Base-by-base conservation (phyloP, 139 green algal genomes). In the Monoraphidium neglectum region DNA sequence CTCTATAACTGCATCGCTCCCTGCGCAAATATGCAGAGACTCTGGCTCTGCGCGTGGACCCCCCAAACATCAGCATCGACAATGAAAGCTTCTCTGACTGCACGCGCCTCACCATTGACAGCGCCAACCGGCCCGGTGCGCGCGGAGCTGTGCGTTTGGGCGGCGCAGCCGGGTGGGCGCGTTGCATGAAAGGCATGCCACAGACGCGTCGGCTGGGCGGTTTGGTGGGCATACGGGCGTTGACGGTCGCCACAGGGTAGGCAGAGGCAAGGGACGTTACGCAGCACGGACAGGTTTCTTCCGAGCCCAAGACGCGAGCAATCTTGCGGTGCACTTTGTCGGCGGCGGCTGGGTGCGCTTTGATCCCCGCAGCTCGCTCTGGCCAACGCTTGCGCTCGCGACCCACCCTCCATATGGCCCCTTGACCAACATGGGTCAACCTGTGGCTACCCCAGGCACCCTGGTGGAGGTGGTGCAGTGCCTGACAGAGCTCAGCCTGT, bases 401-500 rank as follows among this genome's bases (percentile, higher is more conserved):
- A n/a, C n/a, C n/a, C n/a, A n/a, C n/a, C n/a, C n/a, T n/a, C n/a
- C n/a, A n/a, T n/a, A n/a, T n/a, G n/a, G n/a, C n/a, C n/a, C n/a
- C n/a, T n/a, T n/a, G n/a, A n/a, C n/a, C n/a, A 72, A n/a, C 38
- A 72, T 1, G 26, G 12, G 6, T 72, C 56, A 30, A 16, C 54
- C 47, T n/a, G 73, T 62, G 18, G 66, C 71, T 51, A 24, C 61
- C 10, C 62, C 73, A 57, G 73, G 73, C 46, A 79, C 73, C 18
- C 35, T 79, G 6, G 73, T 79, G 26, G 73, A 79, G 73, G 92
- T 99, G 28, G 95, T 99, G n/a, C 93, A 98, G 74, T 90, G 95
- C 69, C 88, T 99, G 2, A 98, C 94, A 5, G 95, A 98, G 84
- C 79, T 98, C 3, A 92, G 93, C 4, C 83, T 99, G 15, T 81